Base-by-base conservation (phyloP, 345 rosid species). In the Linum trigynum region DNA sequence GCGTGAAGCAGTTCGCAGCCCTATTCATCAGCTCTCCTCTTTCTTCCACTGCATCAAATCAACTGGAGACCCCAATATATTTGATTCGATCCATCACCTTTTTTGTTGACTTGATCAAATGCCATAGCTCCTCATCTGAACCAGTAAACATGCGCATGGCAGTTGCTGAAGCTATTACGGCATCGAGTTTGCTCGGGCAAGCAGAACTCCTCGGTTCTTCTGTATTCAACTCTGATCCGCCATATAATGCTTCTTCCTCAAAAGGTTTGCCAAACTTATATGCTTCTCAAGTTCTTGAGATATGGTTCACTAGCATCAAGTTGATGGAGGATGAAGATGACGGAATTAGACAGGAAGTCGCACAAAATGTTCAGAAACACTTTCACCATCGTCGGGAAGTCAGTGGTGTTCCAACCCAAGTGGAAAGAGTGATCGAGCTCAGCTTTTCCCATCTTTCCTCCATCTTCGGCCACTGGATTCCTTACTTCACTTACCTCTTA, bases 301-400 rank as follows among this genome's bases (percentile, higher is more conserved):
- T 77, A 71, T 92, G 99, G 96, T 84, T 90, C 71, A 69, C 80
- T 12, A 86, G 96, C 75, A 80, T 92, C 79, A 82, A 77, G 72
- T 77, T 92, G 69, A 75, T 92, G 62, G 99, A 92, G 81, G 99
- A 92, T 55, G 99, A 92, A 83, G 99, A 92, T 67, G 92, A 90
- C 71, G 80, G 67, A 74, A 81, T 92, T 67, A 80, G 98, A 70
- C 80, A 85, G 71, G 75, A 68, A 72, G 83, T 88, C 65, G 92
- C 96, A 4, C 35, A 58, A 36, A 77, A 84, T 65, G 82, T 92
- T 55, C 91, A 85, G 67, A 88, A 82, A 77, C 82, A 84, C 73
- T 79, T 88, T 71, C 65, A 69, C 32, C 32, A 23, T 23, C 32
- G 32, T 62, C 48, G 79, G 2, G 67, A 48, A 75, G 70, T 55